Evolutionary conservation across 257 asterid genomes (phyloP).

Genomic region (Schizonepeta tenuifolia): DNA sequence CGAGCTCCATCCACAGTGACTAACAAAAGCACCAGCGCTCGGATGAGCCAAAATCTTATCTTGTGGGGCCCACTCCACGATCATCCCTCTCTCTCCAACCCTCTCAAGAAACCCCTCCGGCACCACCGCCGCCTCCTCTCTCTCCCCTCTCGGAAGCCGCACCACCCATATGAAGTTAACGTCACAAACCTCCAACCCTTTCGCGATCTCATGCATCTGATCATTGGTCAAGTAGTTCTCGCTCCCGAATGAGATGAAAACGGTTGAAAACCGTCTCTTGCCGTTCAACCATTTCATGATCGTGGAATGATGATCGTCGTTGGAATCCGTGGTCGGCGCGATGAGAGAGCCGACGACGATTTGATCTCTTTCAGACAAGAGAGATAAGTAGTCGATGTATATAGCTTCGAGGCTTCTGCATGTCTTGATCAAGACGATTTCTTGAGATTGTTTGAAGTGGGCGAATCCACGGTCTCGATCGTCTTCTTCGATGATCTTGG

Average conservation of each 20-base stretch:
- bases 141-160: constrained; percentile 38
- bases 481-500: not conserved
- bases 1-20: constrained; percentile 56
- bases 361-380: constrained; percentile 23
- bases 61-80: constrained; percentile 57
- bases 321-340: not conserved
- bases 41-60: constrained; percentile 37
- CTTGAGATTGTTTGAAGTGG: constrained; percentile 33
- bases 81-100: constrained; percentile 38
- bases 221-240: constrained; percentile 47
- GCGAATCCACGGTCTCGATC: constrained; percentile 24
- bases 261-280: constrained; percentile 35
- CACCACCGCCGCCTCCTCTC: constrained; percentile 32
- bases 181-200: constrained; percentile 40
- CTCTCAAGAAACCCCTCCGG: constrained; percentile 49
- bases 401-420: constrained; percentile 41
- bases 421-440: constrained; percentile 42
- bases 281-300: constrained; percentile 44
- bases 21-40: constrained; percentile 45
- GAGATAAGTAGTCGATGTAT: constrained; percentile 45
- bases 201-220: constrained; percentile 43
- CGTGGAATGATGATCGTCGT: not conserved
- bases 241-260: constrained; percentile 53
- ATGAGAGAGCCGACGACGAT: constrained; percentile 46
- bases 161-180: constrained; percentile 54